Evolutionary conservation across 2,329 filamentous ascomycete species (phyloP).

Genomic region (Aureobasidium sp.): DNA sequence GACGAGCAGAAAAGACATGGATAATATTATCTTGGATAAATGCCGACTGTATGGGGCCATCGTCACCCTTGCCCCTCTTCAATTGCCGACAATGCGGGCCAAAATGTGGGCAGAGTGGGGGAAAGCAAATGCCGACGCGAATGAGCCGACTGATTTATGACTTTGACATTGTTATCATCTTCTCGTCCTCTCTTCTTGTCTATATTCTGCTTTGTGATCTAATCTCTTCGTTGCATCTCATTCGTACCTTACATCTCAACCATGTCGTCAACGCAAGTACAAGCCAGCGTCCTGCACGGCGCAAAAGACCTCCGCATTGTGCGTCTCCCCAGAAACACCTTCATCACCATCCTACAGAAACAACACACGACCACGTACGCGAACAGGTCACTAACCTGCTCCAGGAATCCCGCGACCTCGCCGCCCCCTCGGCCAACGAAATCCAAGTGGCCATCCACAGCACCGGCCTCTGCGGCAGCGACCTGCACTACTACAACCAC

Average conservation of each 20-base stretch:
- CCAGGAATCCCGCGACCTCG: conserved; percentile 49
- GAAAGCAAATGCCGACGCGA: conserved; percentile 13
- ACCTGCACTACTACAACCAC: conserved; percentile 80
- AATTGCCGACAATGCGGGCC: conserved; percentile 6
- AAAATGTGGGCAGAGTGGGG: background rate
- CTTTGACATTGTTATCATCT: background rate
- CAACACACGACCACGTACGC: background rate
- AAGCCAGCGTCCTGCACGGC: conserved; percentile 52
- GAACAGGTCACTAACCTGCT: background rate
- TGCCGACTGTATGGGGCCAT: background rate
- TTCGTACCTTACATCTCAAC: background rate
- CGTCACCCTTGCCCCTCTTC: background rate
- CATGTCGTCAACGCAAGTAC: conserved; percentile 31
- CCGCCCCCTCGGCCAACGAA: conserved; percentile 45
- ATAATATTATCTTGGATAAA: background rate
- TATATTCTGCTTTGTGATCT: background rate
- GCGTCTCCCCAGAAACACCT: conserved; percentile 24
- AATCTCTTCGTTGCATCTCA: background rate
- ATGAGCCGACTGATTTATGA: background rate
- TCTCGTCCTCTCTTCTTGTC: background rate
- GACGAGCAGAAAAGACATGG: background rate
- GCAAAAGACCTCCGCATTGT: conserved; percentile 55
- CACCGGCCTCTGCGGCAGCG: conserved; percentile 64
- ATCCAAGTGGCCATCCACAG: conserved; percentile 58
- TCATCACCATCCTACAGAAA: background rate